phyloP scores from a whole-genome alignment of 192 early-diverging fungal genomes.

The Linnemannia hyalina region DNA sequence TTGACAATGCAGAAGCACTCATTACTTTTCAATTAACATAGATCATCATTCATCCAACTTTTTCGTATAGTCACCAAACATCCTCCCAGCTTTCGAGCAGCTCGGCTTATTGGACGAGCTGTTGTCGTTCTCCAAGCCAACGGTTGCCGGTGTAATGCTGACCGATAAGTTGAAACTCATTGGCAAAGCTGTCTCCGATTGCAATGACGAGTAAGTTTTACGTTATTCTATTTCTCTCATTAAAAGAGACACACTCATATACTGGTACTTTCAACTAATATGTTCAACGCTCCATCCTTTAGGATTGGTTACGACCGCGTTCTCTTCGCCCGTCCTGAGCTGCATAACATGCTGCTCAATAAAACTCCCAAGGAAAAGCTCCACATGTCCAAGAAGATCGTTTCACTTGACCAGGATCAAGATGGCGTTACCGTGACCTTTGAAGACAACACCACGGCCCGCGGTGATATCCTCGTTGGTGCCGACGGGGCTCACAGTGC shows the following conservation, averaged over 20 bases:
- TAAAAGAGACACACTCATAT: too few species aligned
- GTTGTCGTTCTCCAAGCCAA: neutral
- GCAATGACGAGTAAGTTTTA: neutral
- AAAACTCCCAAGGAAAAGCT: neutral
- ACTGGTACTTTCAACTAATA: neutral
- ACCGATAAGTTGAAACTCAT: neutral
- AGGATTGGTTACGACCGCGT: conserved; percentile 2
- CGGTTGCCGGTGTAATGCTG: fast-evolving
- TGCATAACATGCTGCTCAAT: conserved; percentile 4
- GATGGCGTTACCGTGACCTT: neutral
- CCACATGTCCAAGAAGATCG: conserved; percentile 18
- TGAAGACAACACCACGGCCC: neutral
- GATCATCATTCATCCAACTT: too few species aligned
- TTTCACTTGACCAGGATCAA: neutral
- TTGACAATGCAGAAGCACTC: too few species aligned
- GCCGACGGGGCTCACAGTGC: conserved; percentile 25
- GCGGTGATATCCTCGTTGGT: conserved; percentile 19
- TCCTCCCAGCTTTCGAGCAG: neutral
- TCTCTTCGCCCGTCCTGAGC: conserved; percentile 8
- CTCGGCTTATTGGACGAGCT: neutral
- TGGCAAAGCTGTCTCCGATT: fast-evolving
- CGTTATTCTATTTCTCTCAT: too few species aligned
- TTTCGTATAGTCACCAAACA: neutral
- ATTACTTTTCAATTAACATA: too few species aligned
- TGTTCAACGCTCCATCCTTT: neutral